Evolutionary conservation across 1,139 yeast genomes (phyloP), one percentile per base, ranked within the genome.

Genomic region (Diutina scorzettiae): DNA sequence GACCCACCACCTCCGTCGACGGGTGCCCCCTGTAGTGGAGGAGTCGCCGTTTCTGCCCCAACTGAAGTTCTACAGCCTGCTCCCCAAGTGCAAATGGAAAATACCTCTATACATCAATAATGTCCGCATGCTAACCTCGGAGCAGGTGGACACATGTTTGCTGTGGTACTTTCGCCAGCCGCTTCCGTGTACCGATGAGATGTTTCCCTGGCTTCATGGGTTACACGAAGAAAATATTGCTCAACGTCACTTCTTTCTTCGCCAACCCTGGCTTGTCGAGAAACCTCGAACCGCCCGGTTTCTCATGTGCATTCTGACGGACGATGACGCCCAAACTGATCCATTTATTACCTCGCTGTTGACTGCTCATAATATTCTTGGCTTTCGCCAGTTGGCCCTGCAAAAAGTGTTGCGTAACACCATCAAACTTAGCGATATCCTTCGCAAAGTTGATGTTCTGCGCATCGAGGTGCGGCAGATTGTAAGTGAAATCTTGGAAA

Each of bases 151-250:
- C 27, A 25, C 50, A 1, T 59, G 73, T 0, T 64, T 75, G 46
- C 49, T 55, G n/a, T 64, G 67, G 62, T 73, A 76, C 51, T 75
- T 67, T 62, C 48, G 68, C 45, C 58, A 68, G 7, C 72, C 76
- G 1, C 61, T 86, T 30, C 95, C 96, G 0, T 75, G 71, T 2
- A 80, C 91, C 12, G 71, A 66, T 23, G 57, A 54, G 7, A 75
- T 87, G 70, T 89, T 87, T 52, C 97, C 97, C 1, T 87, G 96
- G 96, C 66, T 85, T 36, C 96, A 87, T 56, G 94, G 95, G 0
- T 60, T 78, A 20, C 76, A 75, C 49, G 59, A 55, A 28, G 71
- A 66, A 34, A 75, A 75, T 51, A 63, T 62, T 47, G 73, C 78
- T 3, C 81, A 75, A 50, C 57, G 66, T 37, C 62, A 60, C 42